Evolutionary conservation across 352 stramenopile genomes (phyloP).

Genomic region (Pythium monospermum): DNA sequence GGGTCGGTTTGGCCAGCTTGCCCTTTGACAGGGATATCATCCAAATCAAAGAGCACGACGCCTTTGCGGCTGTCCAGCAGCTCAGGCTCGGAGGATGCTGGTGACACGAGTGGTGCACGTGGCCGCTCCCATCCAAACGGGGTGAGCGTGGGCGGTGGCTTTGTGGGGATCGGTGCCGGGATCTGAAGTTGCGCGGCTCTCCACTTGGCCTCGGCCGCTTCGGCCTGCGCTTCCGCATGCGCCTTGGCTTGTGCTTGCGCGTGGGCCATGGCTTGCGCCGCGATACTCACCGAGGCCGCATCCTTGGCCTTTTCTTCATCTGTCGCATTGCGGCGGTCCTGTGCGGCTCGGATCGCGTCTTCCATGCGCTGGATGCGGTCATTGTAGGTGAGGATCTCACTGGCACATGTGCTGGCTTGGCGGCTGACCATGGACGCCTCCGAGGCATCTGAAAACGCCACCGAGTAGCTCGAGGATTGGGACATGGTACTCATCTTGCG

Average conservation of each 20-base stretch:
- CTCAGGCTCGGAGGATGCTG: slow-evolving; percentile 4
- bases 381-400: slow-evolving; percentile 59
- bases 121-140: slow-evolving; percentile 9
- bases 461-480: slow-evolving; percentile 21
- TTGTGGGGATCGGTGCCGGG: slow-evolving; percentile 5
- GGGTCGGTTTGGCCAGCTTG: slow-evolving; percentile 7
- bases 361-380: slow-evolving; percentile 66
- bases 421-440: slow-evolving; percentile 37
- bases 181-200: too few species aligned
- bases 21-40: slow-evolving; percentile 23
- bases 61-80: slow-evolving; percentile 1
- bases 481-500: slow-evolving; percentile 21
- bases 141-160: neutral
- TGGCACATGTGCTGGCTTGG: slow-evolving; percentile 44
- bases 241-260: slow-evolving; percentile 2
- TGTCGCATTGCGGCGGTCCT: slow-evolving; percentile 1
- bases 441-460: slow-evolving; percentile 23
- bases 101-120: neutral
- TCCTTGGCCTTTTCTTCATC: slow-evolving; percentile 8
- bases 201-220: too few species aligned
- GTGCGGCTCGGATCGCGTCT: slow-evolving; percentile 5
- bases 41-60: slow-evolving; percentile 47
- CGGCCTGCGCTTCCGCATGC: too few species aligned
- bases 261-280: too few species aligned
- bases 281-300: neutral